A percentile compares a stretch with the other conserved stretches of the same genome.
Evolutionary conservation across 305 asterid genomes (phyloP).

Genomic region (Plantago rigida): DNA sequence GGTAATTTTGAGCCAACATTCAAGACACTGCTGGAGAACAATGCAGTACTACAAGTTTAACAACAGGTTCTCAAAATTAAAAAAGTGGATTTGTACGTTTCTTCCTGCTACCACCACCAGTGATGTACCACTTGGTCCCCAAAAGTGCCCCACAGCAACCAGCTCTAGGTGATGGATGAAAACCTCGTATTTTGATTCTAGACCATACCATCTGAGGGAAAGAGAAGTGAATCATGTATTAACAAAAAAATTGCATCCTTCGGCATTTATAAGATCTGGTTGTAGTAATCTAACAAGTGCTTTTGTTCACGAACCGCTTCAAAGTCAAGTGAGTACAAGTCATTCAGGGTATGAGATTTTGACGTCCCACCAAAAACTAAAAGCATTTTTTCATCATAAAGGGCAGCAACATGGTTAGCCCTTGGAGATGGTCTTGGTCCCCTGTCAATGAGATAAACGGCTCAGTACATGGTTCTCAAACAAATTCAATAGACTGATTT

Average conservation of each 20-base stretch:
- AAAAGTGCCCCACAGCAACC: slow-evolving; percentile 92
- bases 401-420: slow-evolving; percentile 79
- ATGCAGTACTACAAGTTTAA: slow-evolving; percentile 1
- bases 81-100: slow-evolving; percentile 44
- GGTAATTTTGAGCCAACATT: slow-evolving; percentile 9
- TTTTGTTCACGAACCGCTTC: slow-evolving; percentile 64
- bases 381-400: slow-evolving; percentile 80
- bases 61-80: background rate
- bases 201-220: slow-evolving; percentile 88
- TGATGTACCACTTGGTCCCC: slow-evolving; percentile 91
- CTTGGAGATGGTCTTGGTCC: slow-evolving; percentile 90
- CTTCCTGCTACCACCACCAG: slow-evolving; percentile 96
- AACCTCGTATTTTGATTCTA: slow-evolving; percentile 71
- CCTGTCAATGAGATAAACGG: slow-evolving; percentile 38
- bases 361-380: slow-evolving; percentile 84
- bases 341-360: slow-evolving; percentile 82
- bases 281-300: slow-evolving; percentile 20
- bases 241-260: slow-evolving; percentile 15
- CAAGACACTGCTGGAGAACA: slow-evolving; percentile 12
- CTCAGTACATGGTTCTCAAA: slow-evolving; percentile 2
- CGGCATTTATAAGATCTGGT: background rate
- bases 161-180: slow-evolving; percentile 96
- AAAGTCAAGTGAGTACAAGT: slow-evolving; percentile 83
- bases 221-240: slow-evolving; percentile 17
- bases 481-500: slow-evolving; percentile 8